Conservation (phyloP, 805 yeast genomes). For the Ogataea methylovora region DNA sequence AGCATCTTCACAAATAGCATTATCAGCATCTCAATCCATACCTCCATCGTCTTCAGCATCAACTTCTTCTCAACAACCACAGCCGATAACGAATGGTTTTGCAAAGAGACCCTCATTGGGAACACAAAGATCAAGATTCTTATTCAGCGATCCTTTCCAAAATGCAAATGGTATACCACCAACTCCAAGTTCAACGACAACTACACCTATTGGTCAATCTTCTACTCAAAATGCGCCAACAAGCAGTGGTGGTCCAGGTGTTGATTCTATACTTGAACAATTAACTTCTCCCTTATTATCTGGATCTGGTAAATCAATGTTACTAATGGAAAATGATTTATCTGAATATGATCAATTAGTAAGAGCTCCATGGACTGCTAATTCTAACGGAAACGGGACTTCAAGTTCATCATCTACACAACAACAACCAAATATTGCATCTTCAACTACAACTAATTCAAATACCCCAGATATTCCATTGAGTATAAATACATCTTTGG, state of each 20-base stretch:
- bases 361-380: conserved; percentile 24
- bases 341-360: conserved; percentile 41
- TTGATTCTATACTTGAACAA: too few species aligned
- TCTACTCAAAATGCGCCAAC: conserved; percentile 6
- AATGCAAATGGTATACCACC: conserved; percentile 4
- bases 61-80: not conserved
- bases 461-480: conserved; percentile 2
- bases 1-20: too few species aligned
- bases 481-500: not conserved
- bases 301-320: conserved; percentile 10
- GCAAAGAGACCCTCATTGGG: conserved; percentile 47
- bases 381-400: conserved; percentile 3
- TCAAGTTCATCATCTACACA: conserved; percentile 6
- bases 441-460: conserved; percentile 4
- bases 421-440: conserved; percentile 2
- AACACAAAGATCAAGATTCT: conserved; percentile 57
- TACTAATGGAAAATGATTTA: conserved; percentile 25
- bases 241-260: conserved; percentile 1
- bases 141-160: conserved; percentile 58
- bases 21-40: not conserved
- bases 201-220: conserved; percentile 28
- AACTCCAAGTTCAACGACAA: conserved; percentile 6
- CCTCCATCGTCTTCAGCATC: not conserved
- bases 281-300: conserved; percentile 16
- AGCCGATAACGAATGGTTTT: conserved; percentile 2